Percentiles rank a stretch among this genome's conserved stretches.
Evolutionary conservation across 257 asterid genomes (phyloP).

Genomic region (Thymus mandschuricus): DNA sequence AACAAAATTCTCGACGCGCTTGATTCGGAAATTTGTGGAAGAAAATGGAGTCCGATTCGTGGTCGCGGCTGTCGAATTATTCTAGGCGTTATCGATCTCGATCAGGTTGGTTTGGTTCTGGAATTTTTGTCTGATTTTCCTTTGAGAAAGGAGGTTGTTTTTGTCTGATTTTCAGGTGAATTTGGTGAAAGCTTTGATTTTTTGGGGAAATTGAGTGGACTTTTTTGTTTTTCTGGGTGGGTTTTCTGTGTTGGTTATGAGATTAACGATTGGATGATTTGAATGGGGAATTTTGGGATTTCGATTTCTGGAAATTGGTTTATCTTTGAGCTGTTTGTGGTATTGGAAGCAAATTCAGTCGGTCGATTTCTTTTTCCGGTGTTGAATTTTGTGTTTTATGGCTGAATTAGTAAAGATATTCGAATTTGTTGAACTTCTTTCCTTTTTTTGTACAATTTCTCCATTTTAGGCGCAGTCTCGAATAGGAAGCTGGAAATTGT

Average conservation of each 20-base stretch:
- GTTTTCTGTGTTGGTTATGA: constrained; percentile 12
- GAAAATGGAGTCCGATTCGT: constrained; percentile 78
- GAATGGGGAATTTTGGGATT: constrained; percentile 2
- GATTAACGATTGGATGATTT: not conserved
- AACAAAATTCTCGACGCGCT: not conserved
- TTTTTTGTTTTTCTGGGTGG: constrained; percentile 19
- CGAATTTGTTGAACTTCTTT: not conserved
- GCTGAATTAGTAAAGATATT: not conserved
- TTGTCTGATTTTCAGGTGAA: not conserved
- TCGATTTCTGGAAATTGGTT: not conserved
- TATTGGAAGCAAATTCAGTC: not conserved
- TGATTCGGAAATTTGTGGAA: constrained; percentile 2
- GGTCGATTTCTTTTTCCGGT: not conserved
- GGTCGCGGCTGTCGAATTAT: constrained; percentile 59
- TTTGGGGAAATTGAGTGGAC: constrained; percentile 2
- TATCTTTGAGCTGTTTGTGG: not conserved
- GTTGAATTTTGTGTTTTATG: constrained; percentile 3
- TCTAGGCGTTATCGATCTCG: constrained; percentile 66
- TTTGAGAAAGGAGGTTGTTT: not conserved
- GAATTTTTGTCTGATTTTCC: not conserved
- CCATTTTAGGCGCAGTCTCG: not conserved
- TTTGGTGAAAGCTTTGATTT: not conserved
- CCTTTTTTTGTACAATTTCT: not conserved
- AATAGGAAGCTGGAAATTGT: constrained; percentile 16
- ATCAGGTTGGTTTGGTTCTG: constrained; percentile 57